Base-by-base conservation (phyloP, 2,329 filamentous ascomycete genomes). In the Dactylella cylindrospora region DNA sequence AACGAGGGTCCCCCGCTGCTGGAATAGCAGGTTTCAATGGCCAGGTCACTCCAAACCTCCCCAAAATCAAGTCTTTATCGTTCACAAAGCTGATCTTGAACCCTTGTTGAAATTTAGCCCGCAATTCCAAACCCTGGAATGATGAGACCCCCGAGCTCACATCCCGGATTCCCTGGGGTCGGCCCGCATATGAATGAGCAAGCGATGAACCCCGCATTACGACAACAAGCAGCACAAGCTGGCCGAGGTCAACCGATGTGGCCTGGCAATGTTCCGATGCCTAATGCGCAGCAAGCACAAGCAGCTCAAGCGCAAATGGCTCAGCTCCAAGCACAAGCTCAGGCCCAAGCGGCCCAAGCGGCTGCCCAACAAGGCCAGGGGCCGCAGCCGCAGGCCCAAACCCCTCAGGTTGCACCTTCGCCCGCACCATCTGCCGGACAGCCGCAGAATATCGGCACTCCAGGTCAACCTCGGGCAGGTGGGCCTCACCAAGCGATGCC, bases 401-500 rank as follows among this genome's bases (percentile, higher is more conserved):
- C 73, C 70, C n/a, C 75, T 70, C 66, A 67, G 32, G 64, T 66
- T 9, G 62, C 57, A 8, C 5, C 77, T 73, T 66, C 76, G 73
- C 46, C 73, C 69, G 73, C 72, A 5, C 74, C 72, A 22, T 76
- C 76, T 40, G 38, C 66, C 26, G 66, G 64, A 20, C 67, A 67
- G 25, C 53, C 66, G 15, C 67, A 67, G 17, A 66, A 68, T 35
- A 65, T 68, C 32, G 73, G 72, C 3, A 76, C 74, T 17, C 80
- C 78, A 46, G 75, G 74, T 12, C 79, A 77, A 60, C 77, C 80
- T 32, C 84, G 86, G 72, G 82, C 81, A 25, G 87, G 83, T 2
- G 84, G 86, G n/a, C 84, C 86, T 70, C 86, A 86, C 72, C 79
- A 85, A 49, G 74, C 80, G 3, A 85, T 85, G 83, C 82, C 82